Conservation (phyloP, 192 early-diverging fungal species). For the Coemansia sp. region DNA sequence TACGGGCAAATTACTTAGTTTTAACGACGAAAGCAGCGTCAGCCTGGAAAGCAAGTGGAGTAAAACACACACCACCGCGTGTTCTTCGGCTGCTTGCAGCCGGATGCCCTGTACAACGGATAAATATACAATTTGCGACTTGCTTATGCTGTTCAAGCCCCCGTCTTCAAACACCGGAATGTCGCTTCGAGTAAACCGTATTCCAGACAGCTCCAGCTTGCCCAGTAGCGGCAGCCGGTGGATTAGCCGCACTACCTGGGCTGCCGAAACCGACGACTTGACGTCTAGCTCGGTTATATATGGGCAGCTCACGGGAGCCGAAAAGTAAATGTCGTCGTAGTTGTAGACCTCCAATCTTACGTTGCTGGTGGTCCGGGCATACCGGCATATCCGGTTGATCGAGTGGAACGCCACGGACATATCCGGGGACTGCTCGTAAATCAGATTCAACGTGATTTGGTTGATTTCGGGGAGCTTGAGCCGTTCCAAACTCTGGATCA, state of each 20-base stretch:
- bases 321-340: neutral
- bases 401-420: neutral
- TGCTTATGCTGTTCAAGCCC: too few relatives aligned
- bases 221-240: neutral
- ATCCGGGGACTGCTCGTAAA: neutral
- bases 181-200: neutral
- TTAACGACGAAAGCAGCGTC: too few relatives aligned
- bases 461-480: neutral
- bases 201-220: neutral
- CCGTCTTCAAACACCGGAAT: too few relatives aligned
- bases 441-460: neutral
- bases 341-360: constrained; percentile 1
- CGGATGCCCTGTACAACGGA: too few relatives aligned
- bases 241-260: neutral
- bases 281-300: constrained; percentile 2
- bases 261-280: neutral
- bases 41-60: too few relatives aligned
- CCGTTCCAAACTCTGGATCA: neutral
- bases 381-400: neutral
- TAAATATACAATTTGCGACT: too few relatives aligned
- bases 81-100: too few relatives aligned
- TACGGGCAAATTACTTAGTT: too few relatives aligned
- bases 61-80: too few relatives aligned
- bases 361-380: neutral
- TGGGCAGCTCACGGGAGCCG: neutral